Conservation (phyloP, 805 yeast species). For the Blastobotrys mokoenaii region DNA sequence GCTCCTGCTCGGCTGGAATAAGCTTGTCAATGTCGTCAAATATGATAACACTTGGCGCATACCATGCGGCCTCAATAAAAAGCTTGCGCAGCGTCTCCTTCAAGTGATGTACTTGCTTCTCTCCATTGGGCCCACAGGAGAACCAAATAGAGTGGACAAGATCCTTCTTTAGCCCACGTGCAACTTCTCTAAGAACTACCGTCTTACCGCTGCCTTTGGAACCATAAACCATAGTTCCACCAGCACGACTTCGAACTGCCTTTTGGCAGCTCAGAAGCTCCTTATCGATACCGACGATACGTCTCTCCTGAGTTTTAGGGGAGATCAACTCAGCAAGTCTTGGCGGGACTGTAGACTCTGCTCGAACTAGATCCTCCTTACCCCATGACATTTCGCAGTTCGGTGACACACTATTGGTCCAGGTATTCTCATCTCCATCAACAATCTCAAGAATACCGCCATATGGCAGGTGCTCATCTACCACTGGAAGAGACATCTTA, state of each 20-base stretch:
- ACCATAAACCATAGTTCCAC: constrained; percentile 62
- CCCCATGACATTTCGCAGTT: constrained; percentile 24
- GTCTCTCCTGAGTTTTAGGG: constrained; percentile 7
- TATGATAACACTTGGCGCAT: constrained; percentile 64
- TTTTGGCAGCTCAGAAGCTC: constrained; percentile 34
- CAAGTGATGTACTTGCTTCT: constrained; percentile 42
- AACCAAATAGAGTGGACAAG: constrained; percentile 41
- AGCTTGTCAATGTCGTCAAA: constrained; percentile 73
- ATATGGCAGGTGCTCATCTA: constrained; percentile 39
- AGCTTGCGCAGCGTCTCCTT: constrained; percentile 38
- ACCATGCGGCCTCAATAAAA: constrained; percentile 57
- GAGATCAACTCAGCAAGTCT: constrained; percentile 1
- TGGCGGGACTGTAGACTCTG: constrained; percentile 28
- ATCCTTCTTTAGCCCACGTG: constrained; percentile 29
- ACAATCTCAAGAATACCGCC: constrained; percentile 56
- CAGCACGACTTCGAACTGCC: constrained; percentile 36
- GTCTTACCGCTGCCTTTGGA: constrained; percentile 80
- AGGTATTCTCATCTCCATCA: constrained; percentile 30
- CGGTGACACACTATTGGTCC: too few species aligned
- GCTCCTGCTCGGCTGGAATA: constrained; percentile 55
- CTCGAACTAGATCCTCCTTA: constrained; percentile 29
- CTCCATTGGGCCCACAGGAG: constrained; percentile 49
- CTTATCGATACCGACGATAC: constrained; percentile 51
- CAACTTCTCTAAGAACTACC: constrained; percentile 38
- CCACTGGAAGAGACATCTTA: constrained; percentile 42